Conservation (phyloP, 2,329 filamentous ascomycete species). For the Aureobasidium sp. region DNA sequence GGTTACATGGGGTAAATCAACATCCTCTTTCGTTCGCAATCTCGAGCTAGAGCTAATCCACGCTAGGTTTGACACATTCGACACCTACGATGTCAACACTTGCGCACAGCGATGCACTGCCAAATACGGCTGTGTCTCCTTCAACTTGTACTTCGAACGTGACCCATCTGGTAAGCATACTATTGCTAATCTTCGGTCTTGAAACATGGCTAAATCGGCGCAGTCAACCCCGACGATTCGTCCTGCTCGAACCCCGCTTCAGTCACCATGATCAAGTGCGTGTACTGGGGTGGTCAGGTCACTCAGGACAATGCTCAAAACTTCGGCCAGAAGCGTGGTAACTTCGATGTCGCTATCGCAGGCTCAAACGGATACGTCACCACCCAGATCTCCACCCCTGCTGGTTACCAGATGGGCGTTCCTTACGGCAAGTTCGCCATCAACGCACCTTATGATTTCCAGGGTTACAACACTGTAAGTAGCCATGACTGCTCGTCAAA, state of each 20-base stretch:
- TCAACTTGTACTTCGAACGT: slow-evolving; percentile 19
- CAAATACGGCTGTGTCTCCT: slow-evolving; percentile 6
- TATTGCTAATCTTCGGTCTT: background rate
- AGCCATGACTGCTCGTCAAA: too few relatives aligned
- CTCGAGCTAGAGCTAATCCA: background rate
- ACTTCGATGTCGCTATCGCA: slow-evolving; percentile 27
- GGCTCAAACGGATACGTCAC: slow-evolving; percentile 36
- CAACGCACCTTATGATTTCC: slow-evolving; percentile 22
- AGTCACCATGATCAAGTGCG: slow-evolving; percentile 23
- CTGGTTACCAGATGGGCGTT: slow-evolving; percentile 26
- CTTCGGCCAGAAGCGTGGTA: background rate
- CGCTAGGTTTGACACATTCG: slow-evolving; percentile 7
- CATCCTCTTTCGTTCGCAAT: background rate
- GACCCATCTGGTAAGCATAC: slow-evolving; percentile 11
- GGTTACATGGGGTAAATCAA: background rate
- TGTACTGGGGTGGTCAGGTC: slow-evolving; percentile 30
- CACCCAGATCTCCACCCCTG: slow-evolving; percentile 23
- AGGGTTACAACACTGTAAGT: slow-evolving; percentile 19
- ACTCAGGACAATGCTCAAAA: slow-evolving; percentile 21
- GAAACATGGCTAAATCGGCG: background rate
- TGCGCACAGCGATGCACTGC: slow-evolving; percentile 15
- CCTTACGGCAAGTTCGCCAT: slow-evolving; percentile 16
- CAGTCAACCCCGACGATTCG: slow-evolving; percentile 18
- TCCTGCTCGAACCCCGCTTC: slow-evolving; percentile 17
- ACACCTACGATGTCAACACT: background rate